Conservation (phyloP, 192 early-diverging fungal species). For the Rhizophlyctis rosea region DNA sequence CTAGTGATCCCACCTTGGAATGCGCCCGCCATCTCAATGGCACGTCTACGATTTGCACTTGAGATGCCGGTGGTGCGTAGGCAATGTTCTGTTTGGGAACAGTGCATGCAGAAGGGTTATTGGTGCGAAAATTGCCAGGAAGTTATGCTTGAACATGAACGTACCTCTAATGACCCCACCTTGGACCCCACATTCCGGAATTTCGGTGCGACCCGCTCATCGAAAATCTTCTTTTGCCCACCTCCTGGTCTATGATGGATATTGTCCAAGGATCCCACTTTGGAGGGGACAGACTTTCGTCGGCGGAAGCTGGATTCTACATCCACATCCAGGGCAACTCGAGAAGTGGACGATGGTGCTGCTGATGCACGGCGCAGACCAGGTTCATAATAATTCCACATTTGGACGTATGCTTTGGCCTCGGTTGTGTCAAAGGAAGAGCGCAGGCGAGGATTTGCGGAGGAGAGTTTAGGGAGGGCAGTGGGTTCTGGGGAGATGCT, state of each 20-base stretch:
- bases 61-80: neutral
- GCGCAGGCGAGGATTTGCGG: neutral
- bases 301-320: too few relatives aligned
- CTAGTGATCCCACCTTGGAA: constrained; percentile 11
- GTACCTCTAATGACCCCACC: constrained; percentile 8
- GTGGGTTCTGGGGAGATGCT: constrained; percentile 1
- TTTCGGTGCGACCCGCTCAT: neutral
- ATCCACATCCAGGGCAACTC: too few relatives aligned
- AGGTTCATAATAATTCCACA: constrained; percentile 1
- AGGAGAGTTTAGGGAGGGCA: neutral
- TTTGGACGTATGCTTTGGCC: constrained; percentile 1
- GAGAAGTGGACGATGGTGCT: constrained; percentile 6
- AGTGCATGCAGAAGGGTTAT: neutral
- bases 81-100: constrained; percentile 5
- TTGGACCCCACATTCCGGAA: constrained; percentile 1
- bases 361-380: neutral
- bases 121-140: neutral
- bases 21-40: neutral
- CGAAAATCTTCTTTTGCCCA: constrained; percentile 12
- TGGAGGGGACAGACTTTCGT: too few relatives aligned
- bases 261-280: constrained; percentile 41
- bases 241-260: constrained; percentile 42
- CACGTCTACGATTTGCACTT: constrained; percentile 14
- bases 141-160: neutral
- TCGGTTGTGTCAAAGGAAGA: neutral